A percentile compares a stretch with the other conserved stretches of the same genome.
Conservation (phyloP, 345 rosid species). For the Hibiscus tridactylites region DNA sequence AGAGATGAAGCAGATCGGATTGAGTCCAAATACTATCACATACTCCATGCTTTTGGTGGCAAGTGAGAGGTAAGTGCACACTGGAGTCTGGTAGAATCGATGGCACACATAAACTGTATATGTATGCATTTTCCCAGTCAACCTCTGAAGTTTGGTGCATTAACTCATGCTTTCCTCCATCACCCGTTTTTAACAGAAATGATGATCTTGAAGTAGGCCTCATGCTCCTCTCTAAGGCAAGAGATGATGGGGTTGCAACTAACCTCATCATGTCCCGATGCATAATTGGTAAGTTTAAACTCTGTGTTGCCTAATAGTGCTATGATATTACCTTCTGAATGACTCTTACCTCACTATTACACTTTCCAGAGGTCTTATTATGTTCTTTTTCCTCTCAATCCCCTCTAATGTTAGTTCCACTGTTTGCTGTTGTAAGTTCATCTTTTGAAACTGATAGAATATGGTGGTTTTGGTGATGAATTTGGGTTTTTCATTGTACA, state of each 20-base stretch:
- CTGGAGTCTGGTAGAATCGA: neutral
- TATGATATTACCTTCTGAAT: neutral
- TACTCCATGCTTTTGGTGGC: constrained; percentile 79
- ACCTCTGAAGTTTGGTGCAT: neutral
- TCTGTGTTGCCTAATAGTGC: neutral
- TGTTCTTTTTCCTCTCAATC: neutral
- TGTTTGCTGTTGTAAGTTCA: neutral
- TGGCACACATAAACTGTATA: neutral
- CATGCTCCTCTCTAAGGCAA: constrained; percentile 62
- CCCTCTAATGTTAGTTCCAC: neutral
- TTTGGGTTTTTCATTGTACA: neutral
- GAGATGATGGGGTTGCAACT: constrained; percentile 56
- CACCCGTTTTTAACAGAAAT: constrained; percentile 40
- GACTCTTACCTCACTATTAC: constrained; percentile 5
- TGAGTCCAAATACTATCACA: constrained; percentile 64
- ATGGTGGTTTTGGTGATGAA: neutral
- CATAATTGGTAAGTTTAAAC: constrained; percentile 59
- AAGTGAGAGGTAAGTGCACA: constrained; percentile 57
- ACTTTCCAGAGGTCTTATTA: neutral
- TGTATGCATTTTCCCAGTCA: constrained; percentile 3
- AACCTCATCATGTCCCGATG: constrained; percentile 62
- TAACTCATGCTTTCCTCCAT: neutral
- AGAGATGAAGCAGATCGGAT: constrained; percentile 56
- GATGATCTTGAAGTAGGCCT: constrained; percentile 70
- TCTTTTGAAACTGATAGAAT: neutral